A percentile compares a stretch with the other conserved stretches of the same genome.
Conservation (phyloP, 768 basidiomycete genomes). For the Trametes punicea region DNA sequence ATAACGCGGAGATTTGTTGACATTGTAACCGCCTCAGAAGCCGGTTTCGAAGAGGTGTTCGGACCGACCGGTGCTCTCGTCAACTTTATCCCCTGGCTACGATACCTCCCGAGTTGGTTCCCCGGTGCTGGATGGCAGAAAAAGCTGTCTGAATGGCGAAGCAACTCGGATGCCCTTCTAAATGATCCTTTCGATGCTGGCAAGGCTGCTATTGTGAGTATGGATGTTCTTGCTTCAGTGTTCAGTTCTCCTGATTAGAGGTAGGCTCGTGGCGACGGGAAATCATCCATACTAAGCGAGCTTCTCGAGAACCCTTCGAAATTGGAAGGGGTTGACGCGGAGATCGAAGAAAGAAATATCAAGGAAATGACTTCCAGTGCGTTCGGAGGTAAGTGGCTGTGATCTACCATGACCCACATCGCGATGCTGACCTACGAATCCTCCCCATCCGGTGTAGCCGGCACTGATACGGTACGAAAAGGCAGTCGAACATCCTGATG, state of each 20-base stretch:
- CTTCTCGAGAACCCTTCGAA: background rate
- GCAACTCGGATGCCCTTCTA: constrained; percentile 54
- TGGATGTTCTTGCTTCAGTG: too few relatives aligned
- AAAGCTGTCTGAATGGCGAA: constrained; percentile 56
- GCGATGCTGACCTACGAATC: background rate
- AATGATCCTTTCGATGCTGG: constrained; percentile 56
- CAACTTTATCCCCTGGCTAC: constrained; percentile 31
- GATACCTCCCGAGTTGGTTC: constrained; percentile 56
- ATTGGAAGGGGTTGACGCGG: background rate
- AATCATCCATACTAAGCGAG: background rate
- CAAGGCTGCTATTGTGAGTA: constrained; percentile 48
- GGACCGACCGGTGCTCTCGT: too few relatives aligned
- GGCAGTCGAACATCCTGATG: background rate
- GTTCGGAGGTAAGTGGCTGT: background rate
- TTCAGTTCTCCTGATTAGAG: too few relatives aligned
- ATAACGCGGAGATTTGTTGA: too few relatives aligned
- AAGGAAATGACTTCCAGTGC: background rate
- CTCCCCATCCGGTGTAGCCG: background rate
- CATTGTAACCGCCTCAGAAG: too few relatives aligned
- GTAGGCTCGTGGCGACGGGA: background rate
- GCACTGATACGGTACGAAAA: background rate
- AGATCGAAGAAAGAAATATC: background rate
- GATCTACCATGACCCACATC: background rate
- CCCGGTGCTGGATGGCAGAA: constrained; percentile 62
- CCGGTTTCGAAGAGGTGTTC: too few relatives aligned